Evolutionary conservation across 148 eudicot species (phyloP), one percentile per base, ranked within the genome.

Genomic region (Tetragonia tetragonoides): DNA sequence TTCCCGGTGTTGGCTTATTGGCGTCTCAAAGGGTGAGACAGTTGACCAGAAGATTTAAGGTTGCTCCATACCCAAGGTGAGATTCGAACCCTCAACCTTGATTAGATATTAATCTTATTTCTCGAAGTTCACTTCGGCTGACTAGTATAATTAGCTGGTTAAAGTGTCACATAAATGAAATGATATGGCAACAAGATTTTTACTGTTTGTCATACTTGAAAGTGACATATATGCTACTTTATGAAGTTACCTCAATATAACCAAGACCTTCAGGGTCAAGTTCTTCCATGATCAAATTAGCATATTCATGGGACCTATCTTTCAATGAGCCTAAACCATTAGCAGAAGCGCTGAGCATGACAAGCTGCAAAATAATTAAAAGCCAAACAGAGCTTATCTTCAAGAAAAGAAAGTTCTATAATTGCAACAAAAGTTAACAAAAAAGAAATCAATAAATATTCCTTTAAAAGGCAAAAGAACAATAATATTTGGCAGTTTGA

Each of bases 261-360:
- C 94, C 94, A 75, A 91, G 89, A 78, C 80, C 80, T 69, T 95
- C 97, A 57, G 93, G 97, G 87, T 95, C 99, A 40, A 95, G 77
- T 78, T 95, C 99, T 82, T 95, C 99, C 99, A 95, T 95, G 78
- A 95, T 95, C 74, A 95, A 70, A 47, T 89, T 86, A 23, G 97
- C 97, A 66, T 93, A 95, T 82, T 95, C 99, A 70, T 87, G 90
- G 0, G 99, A 95, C 66, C 84, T 89, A 39, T 92, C 97, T 80
- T 93, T 93, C 79, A 95, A 79, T 62, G 87, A 78, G 54, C 86
- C 86, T 64, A 95, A 81, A 64, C 87, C 93, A 78, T 95, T 95
- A 47, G 97, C 97, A 0, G 99, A 91, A 61, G 99, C 99, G 82
- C 99, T 95, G 39, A 95, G 87, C 89, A 93, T 84, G 65, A 95